Percentiles rank a stretch among this genome's conserved stretches.
phyloP scores from a whole-genome alignment of 371 early-diverging fungal genomes.

The Circinella umbellata region DNA sequence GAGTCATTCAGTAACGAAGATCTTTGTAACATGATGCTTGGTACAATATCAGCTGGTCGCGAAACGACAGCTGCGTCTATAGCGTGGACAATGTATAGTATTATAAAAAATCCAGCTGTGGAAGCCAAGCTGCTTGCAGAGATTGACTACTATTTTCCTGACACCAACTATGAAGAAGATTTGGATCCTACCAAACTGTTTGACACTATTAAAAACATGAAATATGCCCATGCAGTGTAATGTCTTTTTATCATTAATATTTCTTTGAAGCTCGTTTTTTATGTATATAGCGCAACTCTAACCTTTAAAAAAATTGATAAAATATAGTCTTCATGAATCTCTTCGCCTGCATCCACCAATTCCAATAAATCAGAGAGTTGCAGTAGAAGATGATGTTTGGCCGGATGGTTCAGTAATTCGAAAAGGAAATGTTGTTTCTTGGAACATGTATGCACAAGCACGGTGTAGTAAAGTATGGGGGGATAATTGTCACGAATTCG shows the following conservation, averaged over 20 bases:
- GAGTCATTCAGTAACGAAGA: constrained; percentile 53
- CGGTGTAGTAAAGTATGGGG: constrained; percentile 64
- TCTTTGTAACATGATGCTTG: constrained; percentile 68
- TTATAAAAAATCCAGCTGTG: constrained; percentile 57
- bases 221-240: constrained; percentile 62
- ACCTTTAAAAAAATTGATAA: not conserved
- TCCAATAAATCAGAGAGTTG: constrained; percentile 66
- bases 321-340: constrained; percentile 53
- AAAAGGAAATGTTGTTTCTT: constrained; percentile 57
- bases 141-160: constrained; percentile 37
- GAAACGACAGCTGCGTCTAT: constrained; percentile 79
- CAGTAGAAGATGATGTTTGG: constrained; percentile 66
- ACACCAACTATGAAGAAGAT: constrained; percentile 11
- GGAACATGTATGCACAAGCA: constrained; percentile 57
- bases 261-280: too few relatives aligned
- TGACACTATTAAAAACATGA: constrained; percentile 55
- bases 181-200: constrained; percentile 37
- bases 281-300: too few relatives aligned
- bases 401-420: constrained; percentile 70
- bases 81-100: constrained; percentile 69
- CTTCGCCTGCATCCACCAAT: constrained; percentile 76
- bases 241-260: constrained; percentile 4
- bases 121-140: constrained; percentile 64
- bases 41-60: constrained; percentile 69
- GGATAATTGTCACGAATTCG: constrained; percentile 55